These are phyloP conservation scores for Ceratocystis cacaofunesta DNA, from an alignment of 2,329 filamentous ascomycete genomes.

Conservation along the genomic window DNA sequence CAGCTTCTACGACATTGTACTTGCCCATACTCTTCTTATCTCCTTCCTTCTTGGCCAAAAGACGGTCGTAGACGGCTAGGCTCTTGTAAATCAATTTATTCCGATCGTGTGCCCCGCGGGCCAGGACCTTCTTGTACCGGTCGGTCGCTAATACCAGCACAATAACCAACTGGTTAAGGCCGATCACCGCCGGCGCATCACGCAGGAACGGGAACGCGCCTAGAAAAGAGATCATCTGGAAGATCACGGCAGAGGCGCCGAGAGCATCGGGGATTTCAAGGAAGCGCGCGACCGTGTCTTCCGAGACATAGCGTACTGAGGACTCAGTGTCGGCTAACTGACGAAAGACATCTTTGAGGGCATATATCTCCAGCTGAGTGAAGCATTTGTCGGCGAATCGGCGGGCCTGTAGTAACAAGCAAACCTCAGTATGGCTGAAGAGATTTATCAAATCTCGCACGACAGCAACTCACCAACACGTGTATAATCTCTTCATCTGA, in stretches of 20 bases:
- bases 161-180: constrained; percentile 55
- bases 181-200: constrained; percentile 54
- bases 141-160: constrained; percentile 59
- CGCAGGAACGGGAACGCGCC: constrained; percentile 60
- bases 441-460: background rate
- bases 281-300: constrained; percentile 55
- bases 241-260: constrained; percentile 50
- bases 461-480: constrained; percentile 4
- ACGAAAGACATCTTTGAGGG: constrained; percentile 57
- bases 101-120: constrained; percentile 41
- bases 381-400: constrained; percentile 57
- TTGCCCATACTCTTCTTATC: constrained; percentile 18
- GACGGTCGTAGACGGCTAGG: constrained; percentile 53
- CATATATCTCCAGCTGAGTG: constrained; percentile 56
- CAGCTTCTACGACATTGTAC: constrained; percentile 6
- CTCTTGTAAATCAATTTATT: constrained; percentile 55
- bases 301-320: constrained; percentile 49
- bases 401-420: constrained; percentile 31
- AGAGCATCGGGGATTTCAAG: constrained; percentile 59
- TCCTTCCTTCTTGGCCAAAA: constrained; percentile 9
- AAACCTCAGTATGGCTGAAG: background rate
- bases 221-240: constrained; percentile 56
- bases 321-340: constrained; percentile 51
- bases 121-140: constrained; percentile 49
- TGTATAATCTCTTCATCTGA: constrained; percentile 8